phyloP scores from a whole-genome alignment of 805 yeast genomes.

The Candida silvatica region DNA sequence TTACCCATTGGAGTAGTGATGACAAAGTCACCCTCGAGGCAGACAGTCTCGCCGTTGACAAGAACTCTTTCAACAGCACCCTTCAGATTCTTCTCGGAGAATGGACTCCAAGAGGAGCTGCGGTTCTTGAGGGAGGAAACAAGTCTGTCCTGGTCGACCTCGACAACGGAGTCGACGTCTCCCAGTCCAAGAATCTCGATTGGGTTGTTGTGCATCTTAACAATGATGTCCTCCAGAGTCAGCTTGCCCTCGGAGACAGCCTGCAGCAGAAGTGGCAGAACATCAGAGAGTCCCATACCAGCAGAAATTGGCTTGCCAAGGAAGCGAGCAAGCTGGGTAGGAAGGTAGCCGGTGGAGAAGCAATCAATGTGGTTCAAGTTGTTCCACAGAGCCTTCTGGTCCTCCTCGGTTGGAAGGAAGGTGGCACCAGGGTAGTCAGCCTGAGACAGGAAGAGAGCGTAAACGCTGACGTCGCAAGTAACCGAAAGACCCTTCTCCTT shows the following conservation, averaged over 20 bases:
- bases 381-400: conserved; percentile 78
- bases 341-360: conserved; percentile 77
- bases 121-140: conserved; percentile 31
- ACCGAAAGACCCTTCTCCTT: conserved; percentile 75
- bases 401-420: conserved; percentile 73
- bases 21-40: conserved; percentile 73
- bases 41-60: conserved; percentile 68
- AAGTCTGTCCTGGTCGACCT: conserved; percentile 72
- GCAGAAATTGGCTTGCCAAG: conserved; percentile 52
- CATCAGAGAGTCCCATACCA: conserved; percentile 74
- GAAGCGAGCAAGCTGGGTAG: conserved; percentile 62
- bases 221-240: conserved; percentile 62
- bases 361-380: conserved; percentile 68
- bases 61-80: conserved; percentile 90
- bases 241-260: conserved; percentile 72
- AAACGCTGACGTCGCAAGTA: conserved; percentile 84
- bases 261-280: conserved; percentile 70
- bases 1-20: conserved; percentile 54
- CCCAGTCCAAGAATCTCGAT: conserved; percentile 74
- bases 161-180: conserved; percentile 71
- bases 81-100: conserved; percentile 41
- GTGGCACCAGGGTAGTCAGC: conserved; percentile 62
- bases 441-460: conserved; percentile 67
- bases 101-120: conserved; percentile 43
- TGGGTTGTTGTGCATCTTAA: conserved; percentile 75